These are phyloP conservation scores for Dichomitus squalens DNA, from an alignment of 1,284 basidiomycete species.

Conservation along the genomic window DNA sequence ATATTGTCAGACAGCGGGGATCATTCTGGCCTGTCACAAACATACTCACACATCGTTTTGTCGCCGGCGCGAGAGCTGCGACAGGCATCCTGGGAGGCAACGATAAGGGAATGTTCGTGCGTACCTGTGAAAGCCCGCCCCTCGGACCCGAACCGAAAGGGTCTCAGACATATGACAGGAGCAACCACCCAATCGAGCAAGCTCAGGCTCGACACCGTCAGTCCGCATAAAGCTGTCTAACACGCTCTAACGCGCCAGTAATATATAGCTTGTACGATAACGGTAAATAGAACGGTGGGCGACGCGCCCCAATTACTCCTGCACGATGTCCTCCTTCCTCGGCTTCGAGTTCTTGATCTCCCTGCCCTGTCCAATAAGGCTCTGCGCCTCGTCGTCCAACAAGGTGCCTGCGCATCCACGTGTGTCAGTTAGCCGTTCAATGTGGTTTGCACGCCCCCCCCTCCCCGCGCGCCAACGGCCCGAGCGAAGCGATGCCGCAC, in stretches of 20 bases:
- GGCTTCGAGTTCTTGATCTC: conserved; percentile 76
- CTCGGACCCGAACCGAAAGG: no score
- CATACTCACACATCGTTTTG: no score
- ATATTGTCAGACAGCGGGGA: no score
- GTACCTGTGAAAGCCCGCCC: no score
- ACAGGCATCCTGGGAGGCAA: no score
- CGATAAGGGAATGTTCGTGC: no score
- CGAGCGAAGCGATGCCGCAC: conserved; percentile 24
- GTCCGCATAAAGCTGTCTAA: background rate
- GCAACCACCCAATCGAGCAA: background rate
- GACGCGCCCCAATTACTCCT: conserved; percentile 49
- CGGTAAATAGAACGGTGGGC: conserved; percentile 9
- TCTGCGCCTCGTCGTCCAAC: conserved; percentile 73
- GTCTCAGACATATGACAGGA: no score
- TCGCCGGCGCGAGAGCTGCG: no score
- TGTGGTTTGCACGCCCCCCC: background rate
- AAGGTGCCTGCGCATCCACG: conserved; percentile 54
- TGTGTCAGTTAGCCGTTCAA: background rate
- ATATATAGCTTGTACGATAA: conserved; percentile 22
- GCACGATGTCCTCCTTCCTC: conserved; percentile 86
- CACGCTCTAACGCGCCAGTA: background rate
- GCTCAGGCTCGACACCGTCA: background rate
- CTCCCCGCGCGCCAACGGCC: no score
- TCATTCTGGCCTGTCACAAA: no score
- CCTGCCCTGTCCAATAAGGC: conserved; percentile 71